These are phyloP conservation scores for Saccharum hybrid DNA, from an alignment of 202 grass and related monocot genomes.

Conservation along the genomic window DNA sequence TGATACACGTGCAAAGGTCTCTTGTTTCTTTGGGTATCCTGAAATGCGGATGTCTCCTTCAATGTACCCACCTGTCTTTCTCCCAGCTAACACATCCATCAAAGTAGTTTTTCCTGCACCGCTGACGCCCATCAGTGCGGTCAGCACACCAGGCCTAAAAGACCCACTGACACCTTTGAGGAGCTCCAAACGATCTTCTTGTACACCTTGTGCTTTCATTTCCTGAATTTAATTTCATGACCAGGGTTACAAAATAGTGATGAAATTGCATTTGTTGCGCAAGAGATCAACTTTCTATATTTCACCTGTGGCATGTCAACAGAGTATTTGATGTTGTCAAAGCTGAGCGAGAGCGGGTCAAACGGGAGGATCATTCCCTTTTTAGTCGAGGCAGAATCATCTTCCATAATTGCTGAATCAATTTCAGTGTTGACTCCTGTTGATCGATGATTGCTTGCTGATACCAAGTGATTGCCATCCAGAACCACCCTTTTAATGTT, in stretches of 20 bases:
- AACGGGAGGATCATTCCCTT: slow-evolving; percentile 91
- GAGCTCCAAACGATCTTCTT: slow-evolving; percentile 63
- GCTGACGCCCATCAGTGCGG: slow-evolving; percentile 74
- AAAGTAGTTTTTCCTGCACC: slow-evolving; percentile 85
- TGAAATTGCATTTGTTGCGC: background rate
- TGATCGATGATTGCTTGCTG: slow-evolving; percentile 19
- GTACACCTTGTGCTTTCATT: slow-evolving; percentile 87
- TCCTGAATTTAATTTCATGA: slow-evolving; percentile 54
- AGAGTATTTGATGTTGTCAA: slow-evolving; percentile 75
- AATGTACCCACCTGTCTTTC: slow-evolving; percentile 79
- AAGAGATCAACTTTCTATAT: slow-evolving; percentile 7
- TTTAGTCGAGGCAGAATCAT: slow-evolving; percentile 38
- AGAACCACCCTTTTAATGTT: slow-evolving; percentile 66
- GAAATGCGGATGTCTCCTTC: slow-evolving; percentile 81
- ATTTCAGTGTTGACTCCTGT: slow-evolving; percentile 2
- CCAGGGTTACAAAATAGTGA: slow-evolving; percentile 24
- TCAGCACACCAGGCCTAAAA: slow-evolving; percentile 78
- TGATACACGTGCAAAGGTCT: slow-evolving; percentile 76
- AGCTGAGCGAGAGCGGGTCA: slow-evolving; percentile 63
- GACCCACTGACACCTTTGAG: slow-evolving; percentile 75
- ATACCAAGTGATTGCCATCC: slow-evolving; percentile 45
- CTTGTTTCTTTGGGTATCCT: slow-evolving; percentile 20
- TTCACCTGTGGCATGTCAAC: slow-evolving; percentile 83
- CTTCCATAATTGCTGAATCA: slow-evolving; percentile 24
- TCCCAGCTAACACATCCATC: slow-evolving; percentile 84